These are phyloP conservation scores for Cicer cuneatum DNA, from an alignment of 306 rosid genomes.

Conservation along the genomic window DNA sequence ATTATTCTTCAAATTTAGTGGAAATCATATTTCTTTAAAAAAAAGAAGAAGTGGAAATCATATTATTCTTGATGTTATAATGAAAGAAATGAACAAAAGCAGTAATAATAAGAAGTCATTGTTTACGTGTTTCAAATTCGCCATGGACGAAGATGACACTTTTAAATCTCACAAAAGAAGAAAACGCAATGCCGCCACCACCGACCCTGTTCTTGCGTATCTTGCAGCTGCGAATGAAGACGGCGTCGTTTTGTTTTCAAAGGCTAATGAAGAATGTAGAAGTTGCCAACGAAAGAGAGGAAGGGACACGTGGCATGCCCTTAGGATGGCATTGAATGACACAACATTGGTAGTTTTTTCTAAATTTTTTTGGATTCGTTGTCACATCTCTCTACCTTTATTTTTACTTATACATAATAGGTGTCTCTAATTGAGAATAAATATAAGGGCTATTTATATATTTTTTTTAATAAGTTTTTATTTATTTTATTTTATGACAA, in stretches of 20 bases:
- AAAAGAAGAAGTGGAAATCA: no score
- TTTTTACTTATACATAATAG: no score
- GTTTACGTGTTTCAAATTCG: slow-evolving; percentile 5
- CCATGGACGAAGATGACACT: not conserved
- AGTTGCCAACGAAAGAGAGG: not conserved
- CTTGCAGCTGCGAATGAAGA: not conserved
- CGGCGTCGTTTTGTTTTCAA: not conserved
- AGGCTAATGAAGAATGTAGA: not conserved
- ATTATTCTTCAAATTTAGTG: not conserved
- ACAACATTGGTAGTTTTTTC: slow-evolving; percentile 35
- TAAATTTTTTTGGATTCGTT: not conserved
- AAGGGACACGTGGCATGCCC: not conserved
- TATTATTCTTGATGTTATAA: not conserved
- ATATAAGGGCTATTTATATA: no score
- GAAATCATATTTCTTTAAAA: no score
- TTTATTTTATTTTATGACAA: no score
- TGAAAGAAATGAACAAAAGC: slow-evolving; percentile 2
- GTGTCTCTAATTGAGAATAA: no score
- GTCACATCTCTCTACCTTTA: no score
- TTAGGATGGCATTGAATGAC: not conserved
- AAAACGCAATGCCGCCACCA: not conserved
- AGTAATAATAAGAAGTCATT: not conserved
- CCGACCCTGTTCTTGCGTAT: slow-evolving; percentile 30
- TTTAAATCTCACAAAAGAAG: not conserved
- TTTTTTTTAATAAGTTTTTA: no score